Base-by-base conservation (phyloP, 202 grass and related monocot genomes). In the Panicum virgatum region DNA sequence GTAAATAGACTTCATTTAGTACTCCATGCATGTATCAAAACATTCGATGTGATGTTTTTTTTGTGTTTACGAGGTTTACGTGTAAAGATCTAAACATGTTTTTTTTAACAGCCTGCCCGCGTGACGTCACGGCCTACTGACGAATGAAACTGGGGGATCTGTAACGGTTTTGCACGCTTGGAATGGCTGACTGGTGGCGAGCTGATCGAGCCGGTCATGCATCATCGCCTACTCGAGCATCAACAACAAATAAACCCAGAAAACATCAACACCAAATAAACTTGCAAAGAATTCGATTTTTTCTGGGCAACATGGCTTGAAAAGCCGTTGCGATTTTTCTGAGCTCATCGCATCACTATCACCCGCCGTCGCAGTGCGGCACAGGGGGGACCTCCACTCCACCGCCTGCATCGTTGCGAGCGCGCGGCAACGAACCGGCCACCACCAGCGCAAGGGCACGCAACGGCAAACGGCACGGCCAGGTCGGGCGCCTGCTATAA, bases 361-460 rank as follows among this genome's bases (percentile, higher is more conserved):
- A 18, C 27, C 38, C 20, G 18, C 25, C 83, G n/a, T n/a, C 2
- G 54, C 43, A 72, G 44, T 44, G 75, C 83, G 57, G 9, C 66
- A 72, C 83, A 53, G 66, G 16, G 16, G 54, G 34, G 30, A 22
- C 10, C 14, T 44, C 42, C 12, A 46, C 44, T 52, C 56, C 83
- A 79, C 83, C 74, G 12, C 44, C 3, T 42, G 9, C 63, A 66
- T 19, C n/a, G n/a, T n/a, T n/a, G n/a, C n/a, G n/a, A n/a, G 63
- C 36, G 16, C 2, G 12, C 44, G 14, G 13, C 36, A 20, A 68
- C 51, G 16, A 54, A 3, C 38, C n/a, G n/a, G n/a, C n/a, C 20
- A 42, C 62, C 12, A 62, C 1, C 30, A 30, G 30, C 30, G 6
- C 5, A 58, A 56, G 8, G 14, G 23, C 0, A 29, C 0, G 59